A percentile compares a stretch with the other conserved stretches of the same genome.
phyloP scores from a whole-genome alignment of 352 stramenopile genomes.

The Globisporangium okanoganense region DNA sequence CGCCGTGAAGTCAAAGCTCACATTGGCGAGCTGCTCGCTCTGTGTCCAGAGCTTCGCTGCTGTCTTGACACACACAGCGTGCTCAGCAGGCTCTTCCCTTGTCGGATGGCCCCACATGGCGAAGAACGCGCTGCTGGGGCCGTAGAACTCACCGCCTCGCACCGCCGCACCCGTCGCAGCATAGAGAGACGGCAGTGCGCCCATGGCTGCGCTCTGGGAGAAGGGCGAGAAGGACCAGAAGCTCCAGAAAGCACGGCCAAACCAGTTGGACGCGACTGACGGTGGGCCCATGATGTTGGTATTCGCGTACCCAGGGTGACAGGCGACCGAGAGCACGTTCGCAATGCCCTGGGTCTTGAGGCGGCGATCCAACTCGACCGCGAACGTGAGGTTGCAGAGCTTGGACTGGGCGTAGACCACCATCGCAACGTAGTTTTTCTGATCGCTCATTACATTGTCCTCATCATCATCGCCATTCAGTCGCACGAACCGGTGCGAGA shows the following conservation, averaged over 20 bases:
- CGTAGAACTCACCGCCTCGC: constrained; percentile 26
- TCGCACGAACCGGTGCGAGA: constrained; percentile 15
- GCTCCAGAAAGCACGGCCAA: constrained; percentile 16
- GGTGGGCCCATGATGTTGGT: constrained; percentile 24
- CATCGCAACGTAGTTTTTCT: constrained; percentile 28
- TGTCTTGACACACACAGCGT: constrained; percentile 3
- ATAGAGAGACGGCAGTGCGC: constrained; percentile 39
- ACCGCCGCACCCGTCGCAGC: constrained; percentile 24
- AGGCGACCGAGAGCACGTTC: constrained; percentile 23
- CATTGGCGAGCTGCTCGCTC: constrained; percentile 16
- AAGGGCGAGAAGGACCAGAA: constrained; percentile 25
- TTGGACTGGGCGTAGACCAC: constrained; percentile 84
- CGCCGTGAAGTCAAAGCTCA: constrained; percentile 10
- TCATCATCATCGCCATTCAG: constrained; percentile 7
- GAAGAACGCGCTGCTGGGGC: constrained; percentile 20
- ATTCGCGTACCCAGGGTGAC: constrained; percentile 27
- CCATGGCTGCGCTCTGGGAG: constrained; percentile 25
- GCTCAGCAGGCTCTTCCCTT: constrained; percentile 5
- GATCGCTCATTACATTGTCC: constrained; percentile 1
- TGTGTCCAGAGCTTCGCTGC: constrained; percentile 13
- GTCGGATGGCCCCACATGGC: constrained; percentile 17
- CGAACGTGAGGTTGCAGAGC: constrained; percentile 91
- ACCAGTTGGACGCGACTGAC: constrained; percentile 8
- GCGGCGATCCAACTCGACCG: constrained; percentile 74
- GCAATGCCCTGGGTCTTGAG: constrained; percentile 17